These are phyloP conservation scores for Amaranthus cruentus DNA, from an alignment of 148 eudicot species.

Conservation along the genomic window DNA sequence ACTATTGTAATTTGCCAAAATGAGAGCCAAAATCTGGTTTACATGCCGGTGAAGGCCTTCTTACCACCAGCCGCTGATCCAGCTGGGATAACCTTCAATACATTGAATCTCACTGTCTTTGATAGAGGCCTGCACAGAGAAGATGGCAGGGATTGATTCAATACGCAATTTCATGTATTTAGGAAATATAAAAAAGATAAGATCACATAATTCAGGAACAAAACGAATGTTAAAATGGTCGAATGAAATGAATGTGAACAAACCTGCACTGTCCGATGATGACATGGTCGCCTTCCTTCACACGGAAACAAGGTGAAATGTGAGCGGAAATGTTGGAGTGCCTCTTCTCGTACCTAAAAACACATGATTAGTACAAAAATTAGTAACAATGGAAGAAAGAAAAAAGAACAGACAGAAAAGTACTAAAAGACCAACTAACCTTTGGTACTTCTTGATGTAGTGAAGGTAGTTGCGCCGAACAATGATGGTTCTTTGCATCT, in stretches of 20 bases:
- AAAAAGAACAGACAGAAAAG: not conserved
- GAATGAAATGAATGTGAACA: not conserved
- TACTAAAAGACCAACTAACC: constrained; percentile 22
- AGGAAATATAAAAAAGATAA: not conserved
- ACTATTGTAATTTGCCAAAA: not conserved
- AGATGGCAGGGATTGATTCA: not conserved
- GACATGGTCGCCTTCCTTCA: constrained; percentile 59
- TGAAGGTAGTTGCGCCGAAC: constrained; percentile 73
- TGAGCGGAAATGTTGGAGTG: constrained; percentile 60
- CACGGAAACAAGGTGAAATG: constrained; percentile 62
- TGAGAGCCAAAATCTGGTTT: constrained; percentile 2
- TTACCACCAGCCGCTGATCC: constrained; percentile 48
- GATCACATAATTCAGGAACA: not conserved
- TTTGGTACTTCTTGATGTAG: constrained; percentile 72
- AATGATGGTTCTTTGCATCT: constrained; percentile 73
- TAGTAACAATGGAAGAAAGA: not conserved
- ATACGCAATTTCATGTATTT: not conserved
- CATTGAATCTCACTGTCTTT: constrained; percentile 59
- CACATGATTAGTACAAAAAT: not conserved
- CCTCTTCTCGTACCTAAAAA: constrained; percentile 49
- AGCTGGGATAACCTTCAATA: constrained; percentile 60
- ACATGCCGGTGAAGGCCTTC: constrained; percentile 52
- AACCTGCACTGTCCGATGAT: constrained; percentile 60
- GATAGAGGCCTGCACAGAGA: constrained; percentile 43
- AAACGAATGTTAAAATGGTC: not conserved